Evolutionary conservation across 371 early-diverging fungal genomes (phyloP), one percentile per base, ranked within the genome.

Genomic region (Mortierella polycephala): DNA sequence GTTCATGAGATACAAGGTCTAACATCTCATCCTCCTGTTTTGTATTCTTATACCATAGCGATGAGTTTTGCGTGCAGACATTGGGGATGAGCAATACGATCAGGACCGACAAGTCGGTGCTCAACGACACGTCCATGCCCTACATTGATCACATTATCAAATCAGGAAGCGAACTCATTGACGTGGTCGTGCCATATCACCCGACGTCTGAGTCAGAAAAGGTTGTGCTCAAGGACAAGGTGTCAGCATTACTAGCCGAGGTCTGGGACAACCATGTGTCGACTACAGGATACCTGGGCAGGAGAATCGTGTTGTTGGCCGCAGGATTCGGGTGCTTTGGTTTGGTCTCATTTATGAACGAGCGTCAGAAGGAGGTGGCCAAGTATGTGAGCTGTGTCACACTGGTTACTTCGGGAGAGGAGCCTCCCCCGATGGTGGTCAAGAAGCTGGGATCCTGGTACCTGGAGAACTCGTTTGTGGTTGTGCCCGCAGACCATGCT

Each of bases 251-350:
- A 40, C 50, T 79, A 2, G 56, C 69, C 2, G 73, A 79, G 21
- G 66, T 79, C 47, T 79, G 79, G 79, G 73, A 73, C 47, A 73
- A 62, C 46, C 66, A 69, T 47, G 63, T 79, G 12, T 69, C 68
- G 16, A 69, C 72, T 9, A 69, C 79, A 12, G 79, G 69, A 18
- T 64, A 66, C 42, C 52, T 62, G 21, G 66, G 66, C n/a, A 60
- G 79, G 10, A 52, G 69, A 30, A 72, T 79, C 40, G 45, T 79
- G 5, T 41, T 79, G 56, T 30, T 79, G 50, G 79, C 69, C 13
- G 58, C 79, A 0, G 79, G 79, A 51, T 73, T 79, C 45, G 79
- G 79, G 6, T 79, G 79, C 37, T 69, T 72, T 56, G 69, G 69
- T 5, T n/a, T 79, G 59, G 69, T 69, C 11, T 52, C 73, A 10